phyloP scores from a whole-genome alignment of 2,329 filamentous ascomycete genomes.

The Raffaelea ambrosiae region DNA sequence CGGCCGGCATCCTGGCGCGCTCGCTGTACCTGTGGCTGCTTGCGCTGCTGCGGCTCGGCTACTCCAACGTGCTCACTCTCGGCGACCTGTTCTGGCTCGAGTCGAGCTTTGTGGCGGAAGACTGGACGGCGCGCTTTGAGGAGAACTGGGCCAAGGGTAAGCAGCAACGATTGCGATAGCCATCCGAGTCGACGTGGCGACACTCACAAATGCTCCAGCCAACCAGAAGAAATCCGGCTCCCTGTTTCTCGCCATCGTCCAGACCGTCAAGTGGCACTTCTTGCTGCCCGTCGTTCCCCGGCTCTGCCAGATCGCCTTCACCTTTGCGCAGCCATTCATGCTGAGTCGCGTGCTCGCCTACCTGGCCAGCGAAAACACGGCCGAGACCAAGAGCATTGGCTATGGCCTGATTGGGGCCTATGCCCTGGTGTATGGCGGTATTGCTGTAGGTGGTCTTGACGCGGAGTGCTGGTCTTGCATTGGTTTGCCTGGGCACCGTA shows the following conservation, averaged over 20 bases:
- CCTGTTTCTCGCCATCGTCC: slow-evolving; percentile 28
- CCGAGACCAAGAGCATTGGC: neutral
- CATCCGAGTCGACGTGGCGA: neutral
- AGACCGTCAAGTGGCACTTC: slow-evolving; percentile 15
- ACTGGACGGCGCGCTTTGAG: neutral
- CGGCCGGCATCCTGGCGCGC: neutral
- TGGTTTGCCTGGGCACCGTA: too few species aligned
- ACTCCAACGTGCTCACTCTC: neutral
- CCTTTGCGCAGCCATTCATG: slow-evolving; percentile 28
- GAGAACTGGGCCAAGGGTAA: neutral
- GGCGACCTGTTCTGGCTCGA: neutral
- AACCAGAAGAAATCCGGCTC: neutral
- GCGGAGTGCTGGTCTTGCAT: too few species aligned
- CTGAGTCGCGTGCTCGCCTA: neutral
- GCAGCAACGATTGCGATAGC: neutral
- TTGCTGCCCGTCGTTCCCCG: slow-evolving; percentile 28
- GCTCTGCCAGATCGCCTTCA: slow-evolving; percentile 20
- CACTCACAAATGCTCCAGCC: too few species aligned
- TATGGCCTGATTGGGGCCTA: slow-evolving; percentile 4
- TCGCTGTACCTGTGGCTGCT: neutral
- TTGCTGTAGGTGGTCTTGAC: slow-evolving; percentile 1
- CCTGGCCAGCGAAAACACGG: neutral
- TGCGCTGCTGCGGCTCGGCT: neutral
- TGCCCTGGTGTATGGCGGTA: slow-evolving; percentile 1
- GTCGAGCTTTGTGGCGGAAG: slow-evolving; percentile 27